These are phyloP conservation scores for Shiraia sp. DNA, from an alignment of 2,329 filamentous ascomycete species.

Conservation along the genomic window DNA sequence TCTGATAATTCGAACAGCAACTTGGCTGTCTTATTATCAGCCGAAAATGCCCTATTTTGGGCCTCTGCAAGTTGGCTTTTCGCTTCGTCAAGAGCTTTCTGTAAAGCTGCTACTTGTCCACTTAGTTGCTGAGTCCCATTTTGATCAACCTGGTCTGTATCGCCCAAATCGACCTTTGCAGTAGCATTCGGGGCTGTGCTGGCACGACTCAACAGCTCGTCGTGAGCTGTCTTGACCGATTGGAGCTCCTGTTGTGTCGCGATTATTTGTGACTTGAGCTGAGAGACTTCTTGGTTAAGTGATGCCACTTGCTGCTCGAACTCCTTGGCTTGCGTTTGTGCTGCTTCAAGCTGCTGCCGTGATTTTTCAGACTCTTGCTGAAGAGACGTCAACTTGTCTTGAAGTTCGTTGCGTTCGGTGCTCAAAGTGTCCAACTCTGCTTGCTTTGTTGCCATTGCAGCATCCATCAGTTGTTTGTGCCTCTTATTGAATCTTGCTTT, in stretches of 20 bases:
- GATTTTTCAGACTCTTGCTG: slow-evolving; percentile 67
- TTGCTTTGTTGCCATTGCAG: slow-evolving; percentile 45
- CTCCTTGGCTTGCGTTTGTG: slow-evolving; percentile 18
- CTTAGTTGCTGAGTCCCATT: slow-evolving; percentile 19
- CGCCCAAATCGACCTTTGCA: slow-evolving; percentile 37
- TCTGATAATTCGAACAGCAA: slow-evolving; percentile 40
- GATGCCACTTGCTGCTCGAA: slow-evolving; percentile 63
- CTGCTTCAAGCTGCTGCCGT: slow-evolving; percentile 24
- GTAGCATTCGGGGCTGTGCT: slow-evolving; percentile 48
- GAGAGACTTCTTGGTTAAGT: slow-evolving; percentile 46
- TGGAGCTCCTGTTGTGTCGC: slow-evolving; percentile 55
- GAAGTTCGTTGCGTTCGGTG: slow-evolving; percentile 67
- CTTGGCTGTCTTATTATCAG: too few relatives aligned
- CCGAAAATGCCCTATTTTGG: slow-evolving; percentile 14
- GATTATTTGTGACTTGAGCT: slow-evolving; percentile 22
- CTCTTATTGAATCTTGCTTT: slow-evolving; percentile 60
- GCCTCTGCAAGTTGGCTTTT: slow-evolving; percentile 30
- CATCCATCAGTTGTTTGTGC: slow-evolving; percentile 24
- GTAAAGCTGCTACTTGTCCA: slow-evolving; percentile 41
- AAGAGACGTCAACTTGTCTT: slow-evolving; percentile 21
- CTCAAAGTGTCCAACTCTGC: slow-evolving; percentile 51
- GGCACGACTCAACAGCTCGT: slow-evolving; percentile 59
- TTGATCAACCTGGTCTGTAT: slow-evolving; percentile 54
- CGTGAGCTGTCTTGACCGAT: slow-evolving; percentile 64
- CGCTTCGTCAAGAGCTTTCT: slow-evolving; percentile 34